Evolutionary conservation across 345 rosid genomes (phyloP).

Genomic region (Raphanus raphanistrum): DNA sequence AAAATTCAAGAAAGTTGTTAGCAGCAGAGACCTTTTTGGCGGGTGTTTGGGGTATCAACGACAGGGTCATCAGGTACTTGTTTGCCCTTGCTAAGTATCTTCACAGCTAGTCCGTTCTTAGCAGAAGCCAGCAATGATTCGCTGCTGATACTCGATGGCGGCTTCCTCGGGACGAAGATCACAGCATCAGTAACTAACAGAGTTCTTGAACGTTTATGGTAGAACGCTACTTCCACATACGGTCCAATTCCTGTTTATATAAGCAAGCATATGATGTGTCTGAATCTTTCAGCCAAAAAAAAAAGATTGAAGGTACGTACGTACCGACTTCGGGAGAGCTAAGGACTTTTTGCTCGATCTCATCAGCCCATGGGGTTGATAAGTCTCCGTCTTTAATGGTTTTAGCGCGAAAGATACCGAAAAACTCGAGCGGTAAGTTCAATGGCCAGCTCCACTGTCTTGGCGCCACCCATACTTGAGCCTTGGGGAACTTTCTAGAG

Average conservation of each 20-base stretch:
- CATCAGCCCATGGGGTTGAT: slow-evolving; percentile 85
- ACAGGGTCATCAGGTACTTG: slow-evolving; percentile 80
- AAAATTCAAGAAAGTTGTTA: background rate
- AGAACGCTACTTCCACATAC: slow-evolving; percentile 91
- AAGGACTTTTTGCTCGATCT: slow-evolving; percentile 86
- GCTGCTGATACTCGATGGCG: slow-evolving; percentile 77
- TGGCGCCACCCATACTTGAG: slow-evolving; percentile 95
- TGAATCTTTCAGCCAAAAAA: too few species aligned
- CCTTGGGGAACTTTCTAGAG: slow-evolving; percentile 88
- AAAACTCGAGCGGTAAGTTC: slow-evolving; percentile 88
- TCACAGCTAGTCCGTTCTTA: slow-evolving; percentile 90
- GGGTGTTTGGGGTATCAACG: slow-evolving; percentile 63
- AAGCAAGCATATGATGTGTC: too few species aligned
- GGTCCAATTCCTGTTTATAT: slow-evolving; percentile 76
- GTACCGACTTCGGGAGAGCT: slow-evolving; percentile 98
- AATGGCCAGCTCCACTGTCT: slow-evolving; percentile 99
- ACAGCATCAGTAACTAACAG: slow-evolving; percentile 89
- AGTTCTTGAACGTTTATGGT: slow-evolving; percentile 81
- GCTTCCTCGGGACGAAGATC: slow-evolving; percentile 73
- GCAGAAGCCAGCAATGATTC: slow-evolving; percentile 87
- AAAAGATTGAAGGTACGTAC: background rate
- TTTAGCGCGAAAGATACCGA: slow-evolving; percentile 87
- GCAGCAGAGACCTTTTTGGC: slow-evolving; percentile 67
- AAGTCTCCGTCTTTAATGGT: slow-evolving; percentile 67
- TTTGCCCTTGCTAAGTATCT: slow-evolving; percentile 88